Evolutionary conservation across 768 basidiomycete genomes (phyloP).

Genomic region (Suillus subluteus): DNA sequence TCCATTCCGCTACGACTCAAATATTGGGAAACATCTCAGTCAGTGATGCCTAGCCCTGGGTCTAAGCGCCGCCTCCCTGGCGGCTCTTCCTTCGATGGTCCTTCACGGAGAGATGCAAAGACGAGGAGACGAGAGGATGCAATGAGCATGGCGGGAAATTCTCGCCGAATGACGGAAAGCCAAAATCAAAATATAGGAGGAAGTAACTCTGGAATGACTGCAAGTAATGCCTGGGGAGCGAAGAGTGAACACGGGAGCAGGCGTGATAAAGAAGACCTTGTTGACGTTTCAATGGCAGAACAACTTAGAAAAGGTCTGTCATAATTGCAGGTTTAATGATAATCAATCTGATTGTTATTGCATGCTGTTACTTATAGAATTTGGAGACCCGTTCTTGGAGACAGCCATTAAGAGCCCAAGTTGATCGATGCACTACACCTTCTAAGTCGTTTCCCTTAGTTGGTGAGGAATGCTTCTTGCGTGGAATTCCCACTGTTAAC

Average conservation of each 20-base stretch:
- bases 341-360: neutral
- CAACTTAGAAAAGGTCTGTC: conserved; percentile 54
- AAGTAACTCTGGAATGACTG: conserved; percentile 15
- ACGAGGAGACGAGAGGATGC: conserved; percentile 52
- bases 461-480: conserved; percentile 16
- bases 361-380: neutral
- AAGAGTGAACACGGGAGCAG: conserved; percentile 44
- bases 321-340: neutral
- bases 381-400: conserved; percentile 53
- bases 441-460: neutral
- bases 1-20: conserved; percentile 25
- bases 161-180: conserved; percentile 30
- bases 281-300: conserved; percentile 54
- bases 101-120: conserved; percentile 52
- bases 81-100: conserved; percentile 45
- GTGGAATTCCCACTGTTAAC: neutral
- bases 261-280: conserved; percentile 59
- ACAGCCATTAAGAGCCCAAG: conserved; percentile 31
- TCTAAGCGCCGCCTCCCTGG: conserved; percentile 57
- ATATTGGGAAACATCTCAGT: conserved; percentile 21
- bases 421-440: conserved; percentile 12
- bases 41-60: conserved; percentile 28
- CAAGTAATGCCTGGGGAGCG: conserved; percentile 27
- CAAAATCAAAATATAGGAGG: conserved; percentile 20
- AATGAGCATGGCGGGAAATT: conserved; percentile 22